These are phyloP conservation scores for Penicillium pulvis DNA, from an alignment of 495 filamentous ascomycete genomes.

Conservation along the genomic window DNA sequence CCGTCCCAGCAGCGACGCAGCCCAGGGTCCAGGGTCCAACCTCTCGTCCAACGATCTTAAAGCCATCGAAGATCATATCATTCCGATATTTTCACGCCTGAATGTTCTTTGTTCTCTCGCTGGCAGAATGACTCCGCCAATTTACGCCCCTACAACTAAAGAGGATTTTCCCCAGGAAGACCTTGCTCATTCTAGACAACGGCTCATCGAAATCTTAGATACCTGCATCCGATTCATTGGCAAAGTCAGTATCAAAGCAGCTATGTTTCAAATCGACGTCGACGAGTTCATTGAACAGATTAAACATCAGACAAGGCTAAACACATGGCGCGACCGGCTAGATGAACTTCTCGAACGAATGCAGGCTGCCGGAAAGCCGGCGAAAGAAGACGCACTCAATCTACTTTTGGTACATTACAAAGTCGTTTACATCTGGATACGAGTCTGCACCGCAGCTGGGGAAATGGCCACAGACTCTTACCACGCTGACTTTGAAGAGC, in stretches of 20 bases:
- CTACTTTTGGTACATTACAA: slow-evolving; percentile 8
- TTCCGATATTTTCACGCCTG: slow-evolving; percentile 8
- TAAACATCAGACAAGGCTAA: slow-evolving; percentile 8
- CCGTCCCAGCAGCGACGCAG: not conserved
- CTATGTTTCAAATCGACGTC: slow-evolving; percentile 6
- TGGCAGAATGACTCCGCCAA: slow-evolving; percentile 5
- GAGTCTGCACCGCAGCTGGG: slow-evolving; percentile 3
- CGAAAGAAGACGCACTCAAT: slow-evolving; percentile 5
- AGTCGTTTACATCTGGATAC: slow-evolving; percentile 8
- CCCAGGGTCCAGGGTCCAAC: not conserved
- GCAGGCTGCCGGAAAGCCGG: slow-evolving; percentile 6
- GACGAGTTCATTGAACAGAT: slow-evolving; percentile 4
- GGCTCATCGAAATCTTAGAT: slow-evolving; percentile 1
- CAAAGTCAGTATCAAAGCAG: not conserved
- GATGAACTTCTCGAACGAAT: slow-evolving; percentile 6
- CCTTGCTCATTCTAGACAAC: slow-evolving; percentile 3
- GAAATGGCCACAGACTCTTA: slow-evolving; percentile 9
- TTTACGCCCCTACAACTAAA: slow-evolving; percentile 7
- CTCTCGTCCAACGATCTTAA: slow-evolving; percentile 2
- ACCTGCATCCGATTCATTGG: slow-evolving; percentile 5
- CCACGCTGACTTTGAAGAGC: slow-evolving; percentile 3
- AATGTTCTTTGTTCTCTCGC: slow-evolving; percentile 10
- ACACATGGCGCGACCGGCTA: slow-evolving; percentile 5
- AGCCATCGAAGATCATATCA: slow-evolving; percentile 8
- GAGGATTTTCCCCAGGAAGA: slow-evolving; percentile 7